phyloP scores from a whole-genome alignment of 2,329 filamentous ascomycete genomes.

The Coccinonectria pachysandricola region DNA sequence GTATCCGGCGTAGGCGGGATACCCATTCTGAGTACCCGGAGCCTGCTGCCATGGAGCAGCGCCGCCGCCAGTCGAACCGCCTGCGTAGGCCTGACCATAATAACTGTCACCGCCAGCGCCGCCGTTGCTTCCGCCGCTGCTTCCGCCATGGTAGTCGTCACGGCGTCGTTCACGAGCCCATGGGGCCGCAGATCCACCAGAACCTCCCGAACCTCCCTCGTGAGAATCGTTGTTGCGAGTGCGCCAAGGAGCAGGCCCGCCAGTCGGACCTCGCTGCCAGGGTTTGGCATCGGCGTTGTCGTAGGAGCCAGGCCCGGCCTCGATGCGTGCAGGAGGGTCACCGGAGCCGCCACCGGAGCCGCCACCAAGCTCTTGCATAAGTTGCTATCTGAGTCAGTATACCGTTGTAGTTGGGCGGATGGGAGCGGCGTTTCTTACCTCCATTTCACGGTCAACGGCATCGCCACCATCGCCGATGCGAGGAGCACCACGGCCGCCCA shows the following conservation, averaged over 20 bases:
- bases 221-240: slow-evolving; percentile 42
- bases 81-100: slow-evolving; percentile 20
- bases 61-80: slow-evolving; percentile 14
- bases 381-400: slow-evolving; percentile 55
- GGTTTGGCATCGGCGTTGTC: slow-evolving; percentile 60
- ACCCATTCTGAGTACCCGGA: slow-evolving; percentile 43
- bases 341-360: slow-evolving; percentile 44
- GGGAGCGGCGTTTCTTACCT: slow-evolving; percentile 48
- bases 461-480: slow-evolving; percentile 68
- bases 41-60: slow-evolving; percentile 44
- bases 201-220: slow-evolving; percentile 29
- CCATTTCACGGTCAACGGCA: slow-evolving; percentile 86
- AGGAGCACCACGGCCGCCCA: slow-evolving; percentile 38
- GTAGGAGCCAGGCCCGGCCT: slow-evolving; percentile 59
- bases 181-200: slow-evolving; percentile 42
- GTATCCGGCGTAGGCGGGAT: slow-evolving; percentile 41
- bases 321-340: slow-evolving; percentile 68
- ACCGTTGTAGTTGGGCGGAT: neutral
- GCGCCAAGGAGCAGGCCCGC: slow-evolving; percentile 75
- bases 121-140: slow-evolving; percentile 12
- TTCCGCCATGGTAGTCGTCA: slow-evolving; percentile 28
- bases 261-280: slow-evolving; percentile 76
- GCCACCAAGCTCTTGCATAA: slow-evolving; percentile 93
- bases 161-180: slow-evolving; percentile 52
- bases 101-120: slow-evolving; percentile 18